Conservation (phyloP, 192 early-diverging fungal species). For the Spinellus fusiger region DNA sequence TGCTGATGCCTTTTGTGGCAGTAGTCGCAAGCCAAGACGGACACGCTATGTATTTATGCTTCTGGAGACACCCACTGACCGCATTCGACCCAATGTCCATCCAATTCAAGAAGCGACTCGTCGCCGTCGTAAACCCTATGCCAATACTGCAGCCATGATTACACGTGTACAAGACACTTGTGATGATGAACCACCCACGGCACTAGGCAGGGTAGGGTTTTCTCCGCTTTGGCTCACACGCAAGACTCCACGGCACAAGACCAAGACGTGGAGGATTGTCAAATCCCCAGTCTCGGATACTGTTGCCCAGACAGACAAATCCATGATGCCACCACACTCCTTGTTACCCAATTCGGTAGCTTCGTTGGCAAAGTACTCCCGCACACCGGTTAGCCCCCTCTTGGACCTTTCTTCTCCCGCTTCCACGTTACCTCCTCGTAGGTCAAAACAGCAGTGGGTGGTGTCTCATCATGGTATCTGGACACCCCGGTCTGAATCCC, state of each 20-base stretch:
- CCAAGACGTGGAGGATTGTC: background rate
- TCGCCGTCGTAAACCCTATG: conserved; percentile 7
- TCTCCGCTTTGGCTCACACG: background rate
- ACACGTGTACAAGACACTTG: background rate
- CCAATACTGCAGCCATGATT: background rate
- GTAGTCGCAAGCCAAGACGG: conserved; percentile 4
- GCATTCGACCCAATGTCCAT: conserved; percentile 1
- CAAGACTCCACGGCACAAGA: background rate
- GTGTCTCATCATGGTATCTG: no score
- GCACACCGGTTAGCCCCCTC: background rate
- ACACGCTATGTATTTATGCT: conserved; percentile 15
- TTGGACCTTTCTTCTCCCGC: background rate
- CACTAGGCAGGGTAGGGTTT: background rate
- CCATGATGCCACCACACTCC: background rate
- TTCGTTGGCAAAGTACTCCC: background rate
- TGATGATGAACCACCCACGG: background rate
- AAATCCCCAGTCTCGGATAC: background rate
- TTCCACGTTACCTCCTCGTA: background rate
- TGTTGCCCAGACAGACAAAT: background rate
- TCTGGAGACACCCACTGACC: background rate
- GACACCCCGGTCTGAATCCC: background rate
- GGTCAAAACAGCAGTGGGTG: background rate
- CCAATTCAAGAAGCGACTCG: conserved; percentile 3
- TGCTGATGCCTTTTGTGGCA: background rate
- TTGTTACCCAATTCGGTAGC: background rate